phyloP scores from a whole-genome alignment of 139 green algal species.

The Chlorella sp. region DNA sequence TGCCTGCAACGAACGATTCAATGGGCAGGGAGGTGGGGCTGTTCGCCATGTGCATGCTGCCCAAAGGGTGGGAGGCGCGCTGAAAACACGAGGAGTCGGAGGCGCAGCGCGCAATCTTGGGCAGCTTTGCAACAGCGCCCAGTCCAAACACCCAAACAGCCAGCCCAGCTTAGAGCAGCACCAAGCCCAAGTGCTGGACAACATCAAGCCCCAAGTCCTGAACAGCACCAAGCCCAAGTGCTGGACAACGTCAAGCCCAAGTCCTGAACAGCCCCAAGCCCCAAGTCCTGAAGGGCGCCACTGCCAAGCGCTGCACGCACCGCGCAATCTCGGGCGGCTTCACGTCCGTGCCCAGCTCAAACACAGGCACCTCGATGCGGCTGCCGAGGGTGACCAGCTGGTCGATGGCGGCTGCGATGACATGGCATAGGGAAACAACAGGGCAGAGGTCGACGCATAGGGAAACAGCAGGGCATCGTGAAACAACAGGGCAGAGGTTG shows the following conservation, averaged over 20 bases:
- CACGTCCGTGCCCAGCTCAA: slow-evolving; percentile 81
- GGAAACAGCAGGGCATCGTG: not conserved
- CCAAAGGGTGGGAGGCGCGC: no score
- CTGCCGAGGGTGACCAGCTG: slow-evolving; percentile 92
- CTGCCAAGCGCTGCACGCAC: slow-evolving; percentile 12
- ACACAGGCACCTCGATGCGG: slow-evolving; percentile 91
- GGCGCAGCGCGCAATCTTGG: no score
- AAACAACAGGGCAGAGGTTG: not conserved
- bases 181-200: no score
- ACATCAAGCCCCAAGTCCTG: no score
- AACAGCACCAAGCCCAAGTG: no score
- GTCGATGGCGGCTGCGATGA: slow-evolving; percentile 85
- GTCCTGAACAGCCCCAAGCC: no score
- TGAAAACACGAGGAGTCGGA: no score
- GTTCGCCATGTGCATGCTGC: no score
- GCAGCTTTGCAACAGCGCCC: not conserved
- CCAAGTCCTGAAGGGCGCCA: not conserved
- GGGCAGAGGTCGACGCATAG: not conserved
- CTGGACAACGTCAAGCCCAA: no score
- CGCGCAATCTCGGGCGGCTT: slow-evolving; percentile 60
- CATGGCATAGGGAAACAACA: not conserved
- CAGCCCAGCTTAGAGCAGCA: no score
- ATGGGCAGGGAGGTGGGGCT: no score
- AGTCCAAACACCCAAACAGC: not conserved
- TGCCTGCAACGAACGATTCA: slow-evolving; percentile 4